Evolutionary conservation across 352 stramenopile genomes (phyloP).

Genomic region (Phytopythium vexans): DNA sequence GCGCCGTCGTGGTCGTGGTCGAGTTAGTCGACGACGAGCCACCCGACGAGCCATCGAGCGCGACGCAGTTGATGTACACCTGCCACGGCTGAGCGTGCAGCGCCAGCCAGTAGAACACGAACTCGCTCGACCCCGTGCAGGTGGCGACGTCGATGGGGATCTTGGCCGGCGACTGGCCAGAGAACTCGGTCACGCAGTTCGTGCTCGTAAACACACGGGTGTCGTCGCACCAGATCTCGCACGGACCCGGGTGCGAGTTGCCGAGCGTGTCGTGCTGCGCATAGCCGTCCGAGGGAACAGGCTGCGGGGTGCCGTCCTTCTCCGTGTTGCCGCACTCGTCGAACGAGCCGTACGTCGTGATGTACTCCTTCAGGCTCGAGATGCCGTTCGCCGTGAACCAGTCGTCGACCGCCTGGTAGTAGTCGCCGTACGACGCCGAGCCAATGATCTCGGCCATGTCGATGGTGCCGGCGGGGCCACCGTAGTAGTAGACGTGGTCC

Average conservation of each 20-base stretch:
- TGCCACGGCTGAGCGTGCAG: constrained; percentile 32
- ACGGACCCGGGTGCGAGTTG: constrained; percentile 16
- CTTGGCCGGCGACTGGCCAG: constrained; percentile 9
- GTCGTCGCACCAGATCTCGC: constrained; percentile 37
- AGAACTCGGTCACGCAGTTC: constrained; percentile 32
- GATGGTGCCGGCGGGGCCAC: constrained; percentile 11
- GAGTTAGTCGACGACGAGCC: constrained; percentile 2
- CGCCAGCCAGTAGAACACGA: constrained; percentile 46
- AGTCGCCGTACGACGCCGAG: constrained; percentile 10
- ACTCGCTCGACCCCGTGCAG: constrained; percentile 20
- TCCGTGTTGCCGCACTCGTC: constrained; percentile 9
- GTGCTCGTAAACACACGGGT: constrained; percentile 31
- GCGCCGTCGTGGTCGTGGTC: constrained; percentile 2
- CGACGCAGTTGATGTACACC: constrained; percentile 34
- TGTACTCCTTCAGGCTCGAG: constrained; percentile 13
- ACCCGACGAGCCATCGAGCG: constrained; percentile 10
- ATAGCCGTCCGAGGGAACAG: constrained; percentile 7
- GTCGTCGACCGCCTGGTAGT: constrained; percentile 11
- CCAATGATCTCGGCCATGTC: constrained; percentile 11
- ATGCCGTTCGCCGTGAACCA: constrained; percentile 14
- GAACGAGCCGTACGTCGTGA: constrained; percentile 11
- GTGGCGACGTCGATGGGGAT: constrained; percentile 22
- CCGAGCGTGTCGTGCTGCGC: constrained; percentile 11
- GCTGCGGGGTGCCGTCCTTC: constrained; percentile 7
- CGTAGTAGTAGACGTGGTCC: constrained; percentile 15